Percentiles rank a stretch among this genome's conserved stretches.
Conservation (phyloP, 345 rosid genomes). For the Eucalyptus regnans region DNA sequence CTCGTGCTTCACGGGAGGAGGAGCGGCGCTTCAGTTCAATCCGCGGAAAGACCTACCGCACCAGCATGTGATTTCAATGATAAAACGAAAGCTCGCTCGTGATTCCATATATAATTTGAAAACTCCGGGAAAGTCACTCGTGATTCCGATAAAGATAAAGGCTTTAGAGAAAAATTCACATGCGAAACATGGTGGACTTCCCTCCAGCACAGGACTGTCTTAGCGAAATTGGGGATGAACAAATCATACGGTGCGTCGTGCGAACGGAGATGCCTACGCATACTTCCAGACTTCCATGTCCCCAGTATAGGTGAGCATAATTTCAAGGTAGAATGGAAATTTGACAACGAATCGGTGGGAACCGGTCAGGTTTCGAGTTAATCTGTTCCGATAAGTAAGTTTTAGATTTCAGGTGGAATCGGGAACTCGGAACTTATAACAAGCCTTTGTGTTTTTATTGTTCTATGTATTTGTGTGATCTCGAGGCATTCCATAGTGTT, state of each 20-base stretch:
- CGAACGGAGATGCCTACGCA: neutral
- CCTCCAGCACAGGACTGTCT: neutral
- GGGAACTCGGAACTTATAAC: no score
- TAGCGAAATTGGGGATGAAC: neutral
- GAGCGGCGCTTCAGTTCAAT: neutral
- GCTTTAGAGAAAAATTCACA: neutral
- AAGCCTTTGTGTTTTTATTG: no score
- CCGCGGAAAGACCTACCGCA: neutral
- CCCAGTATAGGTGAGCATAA: fast-evolving
- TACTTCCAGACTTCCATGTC: neutral
- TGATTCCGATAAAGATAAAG: neutral
- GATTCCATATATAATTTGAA: neutral
- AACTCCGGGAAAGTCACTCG: neutral
- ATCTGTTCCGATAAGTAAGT: fast-evolving
- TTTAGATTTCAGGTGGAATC: no score
- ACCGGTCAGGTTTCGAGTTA: no score
- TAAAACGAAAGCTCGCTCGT: neutral
- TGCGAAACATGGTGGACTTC: neutral
- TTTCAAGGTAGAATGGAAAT: no score
- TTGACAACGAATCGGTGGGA: fast-evolving
- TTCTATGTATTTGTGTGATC: fast-evolving
- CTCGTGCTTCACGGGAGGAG: neutral
- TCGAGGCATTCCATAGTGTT: no score
- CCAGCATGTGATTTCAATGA: neutral
- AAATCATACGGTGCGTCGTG: neutral